Conservation (phyloP, 2,329 filamentous ascomycete species). For the Beauveria sp. region DNA sequence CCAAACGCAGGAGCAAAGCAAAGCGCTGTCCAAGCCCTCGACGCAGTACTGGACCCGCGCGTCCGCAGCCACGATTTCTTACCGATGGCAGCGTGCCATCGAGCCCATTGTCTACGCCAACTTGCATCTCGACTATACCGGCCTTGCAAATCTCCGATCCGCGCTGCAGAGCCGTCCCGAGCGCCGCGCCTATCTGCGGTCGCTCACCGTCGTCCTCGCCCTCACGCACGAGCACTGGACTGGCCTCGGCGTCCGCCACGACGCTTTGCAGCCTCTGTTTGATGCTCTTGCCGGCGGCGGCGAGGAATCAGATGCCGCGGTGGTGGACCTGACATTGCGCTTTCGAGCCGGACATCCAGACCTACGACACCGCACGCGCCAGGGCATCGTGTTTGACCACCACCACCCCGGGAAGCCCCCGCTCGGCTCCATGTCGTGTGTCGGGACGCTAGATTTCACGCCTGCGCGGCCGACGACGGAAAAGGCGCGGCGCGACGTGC, state of each 20-base stretch:
- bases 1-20: neutral
- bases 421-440: neutral
- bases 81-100: neutral
- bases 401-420: neutral
- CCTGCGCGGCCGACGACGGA: neutral
- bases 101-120: slow-evolving; percentile 3
- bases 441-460: neutral
- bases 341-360: neutral
- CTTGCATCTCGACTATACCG: neutral
- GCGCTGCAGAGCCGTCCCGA: neutral
- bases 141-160: neutral
- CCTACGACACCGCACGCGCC: neutral
- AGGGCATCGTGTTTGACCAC: neutral
- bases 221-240: neutral
- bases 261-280: neutral
- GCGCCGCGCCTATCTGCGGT: neutral
- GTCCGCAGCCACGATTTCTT: neutral
- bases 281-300: neutral
- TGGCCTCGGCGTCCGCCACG: neutral
- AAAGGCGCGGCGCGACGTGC: neutral
- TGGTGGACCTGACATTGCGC: neutral
- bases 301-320: neutral
- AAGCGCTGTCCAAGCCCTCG: neutral
- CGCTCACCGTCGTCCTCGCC: neutral
- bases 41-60: neutral